Evolutionary conservation across 176 grass and related monocot species (phyloP).

Genomic region (Hyparrhenia diplandra): DNA sequence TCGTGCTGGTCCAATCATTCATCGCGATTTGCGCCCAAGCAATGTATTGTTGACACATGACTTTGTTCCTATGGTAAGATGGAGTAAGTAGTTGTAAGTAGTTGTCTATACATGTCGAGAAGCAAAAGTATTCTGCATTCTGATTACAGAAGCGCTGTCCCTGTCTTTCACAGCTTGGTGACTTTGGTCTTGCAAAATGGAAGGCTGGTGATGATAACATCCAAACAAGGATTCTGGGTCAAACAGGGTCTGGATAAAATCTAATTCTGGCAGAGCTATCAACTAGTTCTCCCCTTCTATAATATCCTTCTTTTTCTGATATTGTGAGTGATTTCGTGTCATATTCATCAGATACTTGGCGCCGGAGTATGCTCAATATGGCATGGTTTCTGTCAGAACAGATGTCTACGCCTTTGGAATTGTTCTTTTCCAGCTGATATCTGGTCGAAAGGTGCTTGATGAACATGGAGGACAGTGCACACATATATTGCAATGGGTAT

Average conservation of each 20-base stretch:
- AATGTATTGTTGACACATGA: constrained; percentile 76
- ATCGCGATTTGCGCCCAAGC: constrained; percentile 69
- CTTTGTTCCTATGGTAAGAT: constrained; percentile 65
- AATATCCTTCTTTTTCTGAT: constrained; percentile 9
- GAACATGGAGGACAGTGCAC: constrained; percentile 39
- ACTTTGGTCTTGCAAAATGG: constrained; percentile 83
- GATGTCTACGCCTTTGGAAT: constrained; percentile 73
- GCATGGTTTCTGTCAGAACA: constrained; percentile 69
- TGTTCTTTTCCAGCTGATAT: constrained; percentile 87
- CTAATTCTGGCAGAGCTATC: not conserved
- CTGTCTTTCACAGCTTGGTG: constrained; percentile 66
- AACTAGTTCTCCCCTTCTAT: not conserved
- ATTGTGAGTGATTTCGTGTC: not conserved
- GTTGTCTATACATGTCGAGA: not conserved
- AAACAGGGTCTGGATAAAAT: constrained; percentile 44
- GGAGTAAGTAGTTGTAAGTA: constrained; percentile 1
- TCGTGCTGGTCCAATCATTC: constrained; percentile 67
- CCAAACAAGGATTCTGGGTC: constrained; percentile 53
- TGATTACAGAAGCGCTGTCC: not conserved
- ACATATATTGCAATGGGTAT: constrained; percentile 70
- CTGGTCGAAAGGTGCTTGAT: constrained; percentile 46
- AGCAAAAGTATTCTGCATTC: not conserved
- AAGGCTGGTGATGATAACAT: constrained; percentile 46
- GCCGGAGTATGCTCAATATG: constrained; percentile 63
- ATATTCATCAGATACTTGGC: constrained; percentile 46